Evolutionary conservation across 345 rosid species (phyloP), one percentile per base, ranked within the genome.

Genomic region (Salix koriyanagi): DNA sequence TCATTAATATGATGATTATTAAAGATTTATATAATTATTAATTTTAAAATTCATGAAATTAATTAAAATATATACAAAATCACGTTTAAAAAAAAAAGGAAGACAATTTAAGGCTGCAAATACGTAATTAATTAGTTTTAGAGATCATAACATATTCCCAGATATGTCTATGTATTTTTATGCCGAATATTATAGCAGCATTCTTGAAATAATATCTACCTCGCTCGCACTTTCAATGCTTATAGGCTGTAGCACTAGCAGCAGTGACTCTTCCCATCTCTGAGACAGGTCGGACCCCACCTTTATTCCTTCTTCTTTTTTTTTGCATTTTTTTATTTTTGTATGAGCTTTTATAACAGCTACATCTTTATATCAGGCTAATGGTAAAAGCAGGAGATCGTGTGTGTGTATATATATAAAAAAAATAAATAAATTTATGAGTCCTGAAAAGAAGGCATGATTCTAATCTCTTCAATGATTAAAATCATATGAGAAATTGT

Each of bases 111-210:
- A 32, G 0, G 34, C 36, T 7, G 25, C n/a, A 19, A 19, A 9
- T 37, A 61, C 32, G 15, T 15, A 12, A 19, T 65, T 65, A 73
- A 42, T 41, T 74, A 48, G 64, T 19, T 6, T 6, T 44, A 74
- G 42, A 46, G 32, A 30, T 64, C 70, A 46, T 74, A 11, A 30
- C 70, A 64, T 5, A 74, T 74, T 74, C 14, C 77, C 34, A 21
- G 13, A 44, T 65, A 28, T 42, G 8, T 74, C 19, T 30, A 0
- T n/a, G 37, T 19, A 37, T 28, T 66, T 67, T 75, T 66, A 18
- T 37, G 72, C 72, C 50, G 36, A 52, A 54, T 4, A 52, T 66
- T 15, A 37, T 75, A 15, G 78, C 78, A 75, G 54, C 54, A 32
- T 50, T 75, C 72, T 67, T 54, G 78, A 67, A 48, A 65, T 65